Evolutionary conservation across 148 eudicot species (phyloP).

Genomic region (Rhododendron henanense): DNA sequence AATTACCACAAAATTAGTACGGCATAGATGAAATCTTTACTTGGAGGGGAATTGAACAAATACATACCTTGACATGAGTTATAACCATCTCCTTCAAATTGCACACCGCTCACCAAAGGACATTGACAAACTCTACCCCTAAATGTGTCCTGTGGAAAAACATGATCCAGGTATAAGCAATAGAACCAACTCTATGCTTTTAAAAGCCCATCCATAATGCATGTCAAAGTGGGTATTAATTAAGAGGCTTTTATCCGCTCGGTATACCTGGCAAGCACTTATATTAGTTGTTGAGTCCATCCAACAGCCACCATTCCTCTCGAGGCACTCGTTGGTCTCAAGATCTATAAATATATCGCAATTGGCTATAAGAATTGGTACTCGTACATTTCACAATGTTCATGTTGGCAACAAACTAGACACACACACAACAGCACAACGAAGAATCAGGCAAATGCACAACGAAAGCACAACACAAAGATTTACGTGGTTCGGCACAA

Average conservation of each 20-base stretch:
- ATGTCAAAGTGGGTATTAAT: neutral
- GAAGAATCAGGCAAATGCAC: neutral
- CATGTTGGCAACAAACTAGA: neutral
- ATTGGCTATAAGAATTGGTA: neutral
- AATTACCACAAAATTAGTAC: neutral
- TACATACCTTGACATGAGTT: conserved; percentile 65
- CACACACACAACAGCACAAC: neutral
- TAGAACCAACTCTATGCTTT: neutral
- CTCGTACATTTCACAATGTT: neutral
- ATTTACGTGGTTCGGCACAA: neutral
- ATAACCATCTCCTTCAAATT: conserved; percentile 87
- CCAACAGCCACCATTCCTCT: conserved; percentile 96
- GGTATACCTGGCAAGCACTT: conserved; percentile 81
- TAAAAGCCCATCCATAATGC: neutral
- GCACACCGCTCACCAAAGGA: conserved; percentile 76
- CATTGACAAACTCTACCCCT: conserved; percentile 93
- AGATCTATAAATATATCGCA: conserved; percentile 40
- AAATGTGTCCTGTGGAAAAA: conserved; percentile 66
- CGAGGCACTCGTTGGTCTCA: conserved; percentile 87
- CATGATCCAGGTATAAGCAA: neutral
- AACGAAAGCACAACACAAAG: neutral
- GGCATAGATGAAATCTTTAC: neutral
- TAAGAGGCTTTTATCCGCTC: neutral
- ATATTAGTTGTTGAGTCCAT: conserved; percentile 42
- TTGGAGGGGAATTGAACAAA: neutral